These are phyloP conservation scores for Monosporascus cannonballus DNA, from an alignment of 2,329 filamentous ascomycete genomes.

Conservation along the genomic window DNA sequence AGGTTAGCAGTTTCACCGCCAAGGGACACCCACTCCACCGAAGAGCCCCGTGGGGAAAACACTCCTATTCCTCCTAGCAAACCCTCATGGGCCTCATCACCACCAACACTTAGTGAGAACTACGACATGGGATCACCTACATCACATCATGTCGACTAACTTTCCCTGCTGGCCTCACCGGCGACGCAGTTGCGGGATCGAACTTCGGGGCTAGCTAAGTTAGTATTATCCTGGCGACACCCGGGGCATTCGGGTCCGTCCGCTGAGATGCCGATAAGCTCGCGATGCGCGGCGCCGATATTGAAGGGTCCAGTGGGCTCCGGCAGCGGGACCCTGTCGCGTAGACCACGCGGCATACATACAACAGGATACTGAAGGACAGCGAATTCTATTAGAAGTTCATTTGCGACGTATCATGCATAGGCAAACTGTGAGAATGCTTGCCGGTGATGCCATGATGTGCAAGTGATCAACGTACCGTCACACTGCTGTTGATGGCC, in stretches of 20 bases:
- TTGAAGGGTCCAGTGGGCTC: conserved; percentile 9
- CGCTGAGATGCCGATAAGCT: conserved; percentile 10
- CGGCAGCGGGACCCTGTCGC: conserved; percentile 5
- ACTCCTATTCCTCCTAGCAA: conserved; percentile 2
- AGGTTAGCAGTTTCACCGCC: not conserved
- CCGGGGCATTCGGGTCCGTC: not conserved
- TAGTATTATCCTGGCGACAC: too few relatives aligned
- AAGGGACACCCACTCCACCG: not conserved
- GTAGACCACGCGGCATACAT: too few relatives aligned
- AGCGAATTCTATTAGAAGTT: too few relatives aligned
- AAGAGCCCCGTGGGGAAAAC: conserved; percentile 1
- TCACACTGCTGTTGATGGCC: too few relatives aligned
- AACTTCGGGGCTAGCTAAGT: conserved; percentile 2
- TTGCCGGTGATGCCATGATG: too few relatives aligned
- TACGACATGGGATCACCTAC: conserved; percentile 2
- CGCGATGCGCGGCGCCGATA: conserved; percentile 9
- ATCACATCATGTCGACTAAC: conserved; percentile 4
- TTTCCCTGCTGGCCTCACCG: conserved; percentile 1
- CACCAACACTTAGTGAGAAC: conserved; percentile 4
- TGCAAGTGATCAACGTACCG: too few relatives aligned
- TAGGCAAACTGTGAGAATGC: too few relatives aligned
- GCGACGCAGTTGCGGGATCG: not conserved
- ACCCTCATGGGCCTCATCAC: conserved; percentile 1
- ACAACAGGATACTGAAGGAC: too few relatives aligned
- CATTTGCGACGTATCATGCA: too few relatives aligned